Percentiles rank a stretch among this genome's conserved stretches.
These are phyloP conservation scores for Vigna trinervia DNA, from an alignment of 306 rosid genomes.

Conservation along the genomic window DNA sequence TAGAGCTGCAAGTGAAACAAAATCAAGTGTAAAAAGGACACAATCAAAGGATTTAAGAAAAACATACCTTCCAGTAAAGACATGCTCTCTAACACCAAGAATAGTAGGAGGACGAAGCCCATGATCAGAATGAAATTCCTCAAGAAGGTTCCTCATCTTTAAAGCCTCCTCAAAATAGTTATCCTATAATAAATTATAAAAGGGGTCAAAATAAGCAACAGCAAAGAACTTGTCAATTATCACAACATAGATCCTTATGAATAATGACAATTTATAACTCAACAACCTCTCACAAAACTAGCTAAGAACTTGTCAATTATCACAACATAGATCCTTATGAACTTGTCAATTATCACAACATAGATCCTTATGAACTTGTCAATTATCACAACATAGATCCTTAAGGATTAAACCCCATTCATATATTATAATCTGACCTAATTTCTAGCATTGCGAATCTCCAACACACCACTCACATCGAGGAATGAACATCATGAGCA, in stretches of 20 bases:
- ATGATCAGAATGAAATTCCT: constrained; percentile 82
- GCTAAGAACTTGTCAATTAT: no score
- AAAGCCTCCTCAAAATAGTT: constrained; percentile 69
- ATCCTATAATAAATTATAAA: constrained; percentile 44
- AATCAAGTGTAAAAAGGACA: constrained; percentile 6
- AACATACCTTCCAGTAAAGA: constrained; percentile 88
- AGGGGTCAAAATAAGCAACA: constrained; percentile 27
- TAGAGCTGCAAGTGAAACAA: neutral
- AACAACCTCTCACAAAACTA: no score
- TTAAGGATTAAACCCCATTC: no score
- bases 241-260: constrained; percentile 3
- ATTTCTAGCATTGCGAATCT: no score
- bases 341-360: no score
- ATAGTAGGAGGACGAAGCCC: constrained; percentile 85
- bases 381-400: no score
- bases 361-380: no score
- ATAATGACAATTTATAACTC: neutral
- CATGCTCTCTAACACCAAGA: constrained; percentile 96
- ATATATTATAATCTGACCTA: no score
- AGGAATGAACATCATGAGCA: no score
- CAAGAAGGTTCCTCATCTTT: constrained; percentile 97
- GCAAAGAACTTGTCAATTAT: constrained; percentile 24
- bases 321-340: no score
- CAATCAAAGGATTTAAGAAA: constrained; percentile 5
- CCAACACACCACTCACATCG: no score